These are phyloP conservation scores for Apiotrichum domesticum DNA, from an alignment of 1,284 basidiomycete species.

Conservation along the genomic window DNA sequence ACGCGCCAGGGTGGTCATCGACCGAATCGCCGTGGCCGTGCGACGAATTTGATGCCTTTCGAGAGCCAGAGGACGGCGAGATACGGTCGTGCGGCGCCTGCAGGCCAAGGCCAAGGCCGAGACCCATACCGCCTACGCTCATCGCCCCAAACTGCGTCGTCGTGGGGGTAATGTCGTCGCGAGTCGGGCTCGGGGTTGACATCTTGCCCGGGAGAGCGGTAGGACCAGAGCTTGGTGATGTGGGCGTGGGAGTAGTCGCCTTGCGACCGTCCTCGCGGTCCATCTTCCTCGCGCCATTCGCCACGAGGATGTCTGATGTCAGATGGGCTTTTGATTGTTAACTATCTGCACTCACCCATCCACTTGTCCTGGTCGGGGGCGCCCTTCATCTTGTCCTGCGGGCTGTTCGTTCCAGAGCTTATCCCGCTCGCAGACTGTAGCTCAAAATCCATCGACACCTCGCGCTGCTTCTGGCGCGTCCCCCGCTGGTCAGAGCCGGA, in stretches of 20 bases:
- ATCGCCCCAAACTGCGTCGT: slow-evolving; percentile 3
- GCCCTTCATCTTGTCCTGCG: slow-evolving; percentile 19
- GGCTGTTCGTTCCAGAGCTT: slow-evolving; percentile 39
- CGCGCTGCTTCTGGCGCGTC: slow-evolving; percentile 46
- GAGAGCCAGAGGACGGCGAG: background rate
- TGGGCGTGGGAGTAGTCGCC: background rate
- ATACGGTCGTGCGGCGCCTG: background rate
- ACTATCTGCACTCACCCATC: background rate
- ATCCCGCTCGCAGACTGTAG: slow-evolving; percentile 35
- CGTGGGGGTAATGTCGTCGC: slow-evolving; percentile 9
- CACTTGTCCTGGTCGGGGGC: background rate
- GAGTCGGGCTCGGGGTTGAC: background rate
- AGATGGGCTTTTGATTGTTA: background rate
- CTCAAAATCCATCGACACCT: slow-evolving; percentile 42
- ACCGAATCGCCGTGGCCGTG: background rate
- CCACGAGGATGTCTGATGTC: slow-evolving; percentile 69
- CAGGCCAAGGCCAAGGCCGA: background rate
- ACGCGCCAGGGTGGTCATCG: background rate
- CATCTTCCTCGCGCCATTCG: slow-evolving; percentile 57
- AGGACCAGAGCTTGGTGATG: background rate
- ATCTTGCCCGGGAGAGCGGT: background rate
- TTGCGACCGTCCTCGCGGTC: slow-evolving; percentile 33
- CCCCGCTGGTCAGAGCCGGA: slow-evolving; percentile 27
- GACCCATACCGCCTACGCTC: background rate
- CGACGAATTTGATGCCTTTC: background rate